Conservation (phyloP, 768 basidiomycete species). For the Leccinum incarnatum region DNA sequence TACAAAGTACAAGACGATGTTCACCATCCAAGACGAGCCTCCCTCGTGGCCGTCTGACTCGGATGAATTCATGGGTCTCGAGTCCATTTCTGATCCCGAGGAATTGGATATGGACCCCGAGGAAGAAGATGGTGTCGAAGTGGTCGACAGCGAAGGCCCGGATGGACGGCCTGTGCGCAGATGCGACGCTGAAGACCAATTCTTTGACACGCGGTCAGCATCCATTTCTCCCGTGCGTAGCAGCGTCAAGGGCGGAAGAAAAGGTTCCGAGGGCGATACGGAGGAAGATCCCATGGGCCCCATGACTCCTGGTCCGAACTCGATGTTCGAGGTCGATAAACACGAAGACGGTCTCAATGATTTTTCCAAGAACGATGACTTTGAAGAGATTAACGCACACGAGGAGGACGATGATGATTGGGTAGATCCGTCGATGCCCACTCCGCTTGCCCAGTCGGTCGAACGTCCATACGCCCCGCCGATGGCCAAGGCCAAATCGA, state of each 20-base stretch:
- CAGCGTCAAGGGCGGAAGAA: constrained; percentile 35
- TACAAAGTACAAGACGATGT: constrained; percentile 66
- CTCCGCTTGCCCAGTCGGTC: constrained; percentile 28
- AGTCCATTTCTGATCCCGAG: constrained; percentile 79
- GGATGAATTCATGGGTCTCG: constrained; percentile 71
- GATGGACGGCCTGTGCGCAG: constrained; percentile 28
- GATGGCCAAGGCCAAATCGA: constrained; percentile 25
- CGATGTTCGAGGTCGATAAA: constrained; percentile 25
- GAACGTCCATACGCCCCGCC: constrained; percentile 28
- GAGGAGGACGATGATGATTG: constrained; percentile 52
- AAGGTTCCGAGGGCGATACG: constrained; percentile 59
- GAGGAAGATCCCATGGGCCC: constrained; percentile 73
- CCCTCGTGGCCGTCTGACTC: constrained; percentile 77
- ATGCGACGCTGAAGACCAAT: constrained; percentile 43
- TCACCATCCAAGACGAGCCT: constrained; percentile 85
- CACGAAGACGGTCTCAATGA: constrained; percentile 17
- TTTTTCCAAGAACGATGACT: constrained; percentile 30
- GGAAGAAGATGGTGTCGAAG: constrained; percentile 44
- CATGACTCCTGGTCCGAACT: constrained; percentile 61
- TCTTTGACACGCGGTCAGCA: constrained; percentile 52
- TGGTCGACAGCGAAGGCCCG: constrained; percentile 24
- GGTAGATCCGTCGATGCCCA: constrained; percentile 63
- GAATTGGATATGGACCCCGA: constrained; percentile 60
- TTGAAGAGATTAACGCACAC: constrained; percentile 27
- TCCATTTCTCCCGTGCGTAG: constrained; percentile 43